These are phyloP conservation scores for Steccherinum ochraceum DNA, from an alignment of 768 basidiomycete species.

Conservation along the genomic window DNA sequence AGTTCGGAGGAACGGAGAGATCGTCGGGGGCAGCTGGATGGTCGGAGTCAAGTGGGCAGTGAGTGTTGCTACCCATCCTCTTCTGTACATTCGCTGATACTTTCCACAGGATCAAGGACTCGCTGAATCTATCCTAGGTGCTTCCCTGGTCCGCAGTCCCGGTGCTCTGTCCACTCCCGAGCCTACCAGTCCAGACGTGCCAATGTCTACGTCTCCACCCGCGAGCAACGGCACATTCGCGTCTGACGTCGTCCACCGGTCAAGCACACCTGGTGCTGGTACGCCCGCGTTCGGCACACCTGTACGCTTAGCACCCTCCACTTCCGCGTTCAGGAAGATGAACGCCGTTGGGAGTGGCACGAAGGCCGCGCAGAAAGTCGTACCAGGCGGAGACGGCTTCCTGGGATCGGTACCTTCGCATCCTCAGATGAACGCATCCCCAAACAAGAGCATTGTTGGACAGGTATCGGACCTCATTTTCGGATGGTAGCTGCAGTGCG, in stretches of 20 bases:
- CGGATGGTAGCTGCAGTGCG: conserved; percentile 83
- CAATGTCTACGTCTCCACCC: conserved; percentile 18
- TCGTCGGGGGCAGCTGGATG: conserved; percentile 74
- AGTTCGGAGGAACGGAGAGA: conserved; percentile 76
- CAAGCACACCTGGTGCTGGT: conserved; percentile 17
- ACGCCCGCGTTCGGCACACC: conserved; percentile 59
- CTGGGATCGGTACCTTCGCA: conserved; percentile 8
- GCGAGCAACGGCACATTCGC: conserved; percentile 35
- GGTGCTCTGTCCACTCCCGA: conserved; percentile 12
- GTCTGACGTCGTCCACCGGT: conserved; percentile 31
- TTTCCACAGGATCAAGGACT: conserved; percentile 49
- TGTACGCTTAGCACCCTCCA: conserved; percentile 64
- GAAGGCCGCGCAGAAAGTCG: conserved; percentile 7
- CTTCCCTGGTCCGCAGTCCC: conserved; percentile 17
- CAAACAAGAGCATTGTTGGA: conserved; percentile 57
- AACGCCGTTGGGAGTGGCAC: conserved; percentile 17
- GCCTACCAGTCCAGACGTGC: conserved; percentile 11
- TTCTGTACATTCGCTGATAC: background rate
- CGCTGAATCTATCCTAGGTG: conserved; percentile 46
- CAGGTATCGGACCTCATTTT: conserved; percentile 79
- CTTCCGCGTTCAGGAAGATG: conserved; percentile 60
- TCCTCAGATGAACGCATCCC: conserved; percentile 24
- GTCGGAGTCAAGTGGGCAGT: conserved; percentile 85
- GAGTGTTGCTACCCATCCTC: conserved; percentile 27
- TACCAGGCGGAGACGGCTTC: conserved; percentile 3